Evolutionary conservation across 208 protist genomes (phyloP).

Genomic region (Acanthamoeba healyi): DNA sequence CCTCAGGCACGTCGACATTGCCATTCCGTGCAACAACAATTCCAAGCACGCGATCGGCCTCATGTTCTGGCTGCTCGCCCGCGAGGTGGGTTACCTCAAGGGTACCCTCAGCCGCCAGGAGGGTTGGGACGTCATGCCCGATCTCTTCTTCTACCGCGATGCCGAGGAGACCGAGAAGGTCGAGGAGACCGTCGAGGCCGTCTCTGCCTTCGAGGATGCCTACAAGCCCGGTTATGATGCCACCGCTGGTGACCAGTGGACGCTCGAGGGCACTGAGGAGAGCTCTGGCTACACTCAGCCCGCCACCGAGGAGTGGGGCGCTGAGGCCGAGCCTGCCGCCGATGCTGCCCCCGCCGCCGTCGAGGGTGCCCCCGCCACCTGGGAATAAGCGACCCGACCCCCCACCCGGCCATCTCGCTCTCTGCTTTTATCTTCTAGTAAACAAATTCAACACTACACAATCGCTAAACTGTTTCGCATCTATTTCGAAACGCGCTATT

Average conservation of each 20-base stretch:
- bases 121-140: constrained; percentile 98
- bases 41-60: constrained; percentile 96
- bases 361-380: background rate
- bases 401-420: background rate
- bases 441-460: too few species aligned
- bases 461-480: too few species aligned
- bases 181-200: constrained; percentile 25
- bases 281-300: background rate
- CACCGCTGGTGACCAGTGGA: background rate
- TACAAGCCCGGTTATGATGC: constrained; percentile 6
- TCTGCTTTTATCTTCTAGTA: background rate
- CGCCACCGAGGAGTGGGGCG: background rate
- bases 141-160: constrained; percentile 98
- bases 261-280: background rate
- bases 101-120: constrained; percentile 94
- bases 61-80: constrained; percentile 99
- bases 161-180: constrained; percentile 22
- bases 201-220: background rate
- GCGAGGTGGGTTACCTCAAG: constrained; percentile 98
- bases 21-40: constrained; percentile 99
- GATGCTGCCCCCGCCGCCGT: background rate
- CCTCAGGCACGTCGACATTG: constrained; percentile 98
- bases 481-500: too few species aligned
- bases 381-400: background rate
- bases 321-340: background rate